Evolutionary conservation across 2,329 filamentous ascomycete species (phyloP), one percentile per base, ranked within the genome.

Genomic region (Phialophora macrospora): DNA sequence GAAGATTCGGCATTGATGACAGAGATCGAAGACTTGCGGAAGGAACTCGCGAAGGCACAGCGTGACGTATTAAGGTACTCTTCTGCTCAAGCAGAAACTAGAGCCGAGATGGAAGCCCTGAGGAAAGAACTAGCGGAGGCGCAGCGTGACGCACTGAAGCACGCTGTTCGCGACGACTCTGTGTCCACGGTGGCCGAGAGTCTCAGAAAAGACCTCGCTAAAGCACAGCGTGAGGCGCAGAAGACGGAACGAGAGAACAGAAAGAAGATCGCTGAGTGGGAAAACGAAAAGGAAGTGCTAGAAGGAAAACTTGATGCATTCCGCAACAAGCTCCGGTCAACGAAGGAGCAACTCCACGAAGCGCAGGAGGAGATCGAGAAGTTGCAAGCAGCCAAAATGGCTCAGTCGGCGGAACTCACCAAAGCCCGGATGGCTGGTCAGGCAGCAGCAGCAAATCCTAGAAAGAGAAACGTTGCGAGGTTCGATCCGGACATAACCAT

Each of bases 291-390:
- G 60, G 83, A 88, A 4, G 82, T 87, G 12, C 81, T 93, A 0
- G 89, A 93, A 69, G 87, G 88, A 68, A 90, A 90, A 69, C 78
- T 95, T 17, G 87, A 87, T 60, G 86, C 86, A 22, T 84, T 91
- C 74, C 87, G 88, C 73, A 83, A 84, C 62, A 93, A 93, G 76
- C 79, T 94, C 22, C 87, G 86, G 60, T 82, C 85, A 9, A 84
- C 87, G 0, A 92, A 92, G 67, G 87, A 90, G 34, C 88, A 92
- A 73, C 83, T 95, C 28, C 92, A 91, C 74, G 85, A 89, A 73
- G 82, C 82, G 44, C 84, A 88, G 69, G 77, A 76, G 48, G 82
- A 82, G 67, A 76, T 83, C 60, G 78, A 82, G 54, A 76, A 78
- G 26, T 75, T 76, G 9, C 79, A 83, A 62, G 73, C 75, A 12